Evolutionary conservation across 2,329 filamentous ascomycete species (phyloP).

Genomic region (Fusarium longipes): DNA sequence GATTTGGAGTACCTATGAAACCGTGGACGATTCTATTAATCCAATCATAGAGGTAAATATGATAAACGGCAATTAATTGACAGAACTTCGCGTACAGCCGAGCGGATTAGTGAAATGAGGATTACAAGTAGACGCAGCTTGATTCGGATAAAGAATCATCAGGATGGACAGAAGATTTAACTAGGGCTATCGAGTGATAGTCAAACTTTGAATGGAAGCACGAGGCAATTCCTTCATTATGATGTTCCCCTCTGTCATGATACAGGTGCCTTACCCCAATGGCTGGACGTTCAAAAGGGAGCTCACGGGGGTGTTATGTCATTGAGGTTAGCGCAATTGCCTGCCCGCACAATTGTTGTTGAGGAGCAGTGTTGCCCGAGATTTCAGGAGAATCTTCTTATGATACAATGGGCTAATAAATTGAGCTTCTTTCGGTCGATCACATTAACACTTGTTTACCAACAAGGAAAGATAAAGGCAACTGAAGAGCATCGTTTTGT

Average conservation of each 20-base stretch:
- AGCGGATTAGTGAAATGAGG: background rate
- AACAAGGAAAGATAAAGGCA: background rate
- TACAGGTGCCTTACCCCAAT: background rate
- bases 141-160: background rate
- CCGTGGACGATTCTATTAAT: too few relatives aligned
- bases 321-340: slow-evolving; percentile 7
- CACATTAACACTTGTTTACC: background rate
- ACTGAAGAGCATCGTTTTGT: background rate
- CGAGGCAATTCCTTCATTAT: background rate
- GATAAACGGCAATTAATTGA: background rate
- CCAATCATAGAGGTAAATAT: too few relatives aligned
- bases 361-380: background rate
- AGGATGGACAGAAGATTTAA: background rate
- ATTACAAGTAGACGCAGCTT: background rate
- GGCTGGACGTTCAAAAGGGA: background rate
- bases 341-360: slow-evolving; percentile 9
- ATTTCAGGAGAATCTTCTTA: background rate
- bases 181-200: background rate
- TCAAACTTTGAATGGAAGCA: too few relatives aligned
- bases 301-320: slow-evolving; percentile 10
- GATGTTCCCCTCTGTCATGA: slow-evolving; percentile 18
- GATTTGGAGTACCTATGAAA: background rate
- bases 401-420: slow-evolving; percentile 9
- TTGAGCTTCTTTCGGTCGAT: slow-evolving; percentile 10
- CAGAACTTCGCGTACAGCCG: too few relatives aligned